Evolutionary conservation across 2,329 filamentous ascomycete species (phyloP), one percentile per base, ranked within the genome.

Genomic region (Neurospora sp.): DNA sequence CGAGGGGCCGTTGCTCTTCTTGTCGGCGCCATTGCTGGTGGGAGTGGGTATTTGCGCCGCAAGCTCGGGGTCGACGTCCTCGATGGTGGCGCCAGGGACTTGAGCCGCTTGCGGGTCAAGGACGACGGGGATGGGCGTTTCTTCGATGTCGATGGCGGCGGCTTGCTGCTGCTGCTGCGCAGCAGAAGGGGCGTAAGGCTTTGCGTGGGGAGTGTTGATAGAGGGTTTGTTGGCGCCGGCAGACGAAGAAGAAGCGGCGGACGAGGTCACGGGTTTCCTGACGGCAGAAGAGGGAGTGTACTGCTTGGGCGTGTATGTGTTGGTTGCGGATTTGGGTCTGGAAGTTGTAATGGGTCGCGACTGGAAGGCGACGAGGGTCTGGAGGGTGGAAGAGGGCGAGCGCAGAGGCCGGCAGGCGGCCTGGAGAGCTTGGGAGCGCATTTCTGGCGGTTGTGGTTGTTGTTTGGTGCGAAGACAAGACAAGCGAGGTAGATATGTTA

Each of bases 31-130:
- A 38, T 38, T 38, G 52, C 68, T 52, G 43, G 68, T 52, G 43
- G 68, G 65, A 36, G 69, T 72, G 15, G 73, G 72, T 52, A 74
- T 74, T n/a, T 70, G 41, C 8, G 70, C 67, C 46, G 73, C 71
- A n/a, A 76, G 73, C 28, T 69, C 46, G 37, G 74, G 71, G 66
- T 77, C 76, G 43, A 80, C 78, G 70, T 79, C 79, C 41, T 78
- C 73, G 15, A 79, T 77, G 4, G 76, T 77, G 8, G 77, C 76
- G 23, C 76, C 46, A 4, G 75, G 76, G 0, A 76, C 77, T 66
- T 73, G 72, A 36, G 78, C 78, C 6, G 74, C 76, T 69, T 77
- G 74, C 6, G 73, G 71, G 68, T 79, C 78, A 36, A 73, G 69
- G 10, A 68, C n/a, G 41, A 76, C 74, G 2, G 52, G 52, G 12